Percentiles rank a stretch among this genome's conserved stretches.
These are phyloP conservation scores for Alloteropsis semialata DNA, from an alignment of 176 grass and related monocot genomes.

Conservation along the genomic window DNA sequence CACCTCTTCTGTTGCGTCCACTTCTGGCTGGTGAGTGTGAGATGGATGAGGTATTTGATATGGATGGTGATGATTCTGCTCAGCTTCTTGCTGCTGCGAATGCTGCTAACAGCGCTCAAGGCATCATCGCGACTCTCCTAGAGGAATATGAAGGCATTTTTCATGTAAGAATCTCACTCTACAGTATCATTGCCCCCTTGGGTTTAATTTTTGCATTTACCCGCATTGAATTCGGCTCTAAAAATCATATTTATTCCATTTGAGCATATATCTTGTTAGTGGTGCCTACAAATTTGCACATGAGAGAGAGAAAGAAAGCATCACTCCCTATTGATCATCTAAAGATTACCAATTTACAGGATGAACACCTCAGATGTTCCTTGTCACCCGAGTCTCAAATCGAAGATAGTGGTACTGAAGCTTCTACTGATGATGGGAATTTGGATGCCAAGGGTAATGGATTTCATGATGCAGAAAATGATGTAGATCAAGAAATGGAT, in stretches of 20 bases:
- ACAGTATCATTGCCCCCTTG: neutral
- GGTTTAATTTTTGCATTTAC: neutral
- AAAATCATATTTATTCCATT: neutral
- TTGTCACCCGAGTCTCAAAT: slow-evolving; percentile 74
- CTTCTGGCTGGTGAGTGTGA: slow-evolving; percentile 99
- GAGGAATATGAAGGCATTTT: slow-evolving; percentile 94
- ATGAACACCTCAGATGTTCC: slow-evolving; percentile 70
- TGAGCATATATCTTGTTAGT: neutral
- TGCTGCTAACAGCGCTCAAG: slow-evolving; percentile 94
- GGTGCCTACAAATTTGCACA: neutral
- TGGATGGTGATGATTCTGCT: slow-evolving; percentile 84
- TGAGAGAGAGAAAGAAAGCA: neutral
- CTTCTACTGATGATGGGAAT: slow-evolving; percentile 77
- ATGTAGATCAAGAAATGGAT: slow-evolving; percentile 80
- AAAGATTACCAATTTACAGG: slow-evolving; percentile 50
- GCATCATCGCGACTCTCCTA: slow-evolving; percentile 81
- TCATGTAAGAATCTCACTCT: slow-evolving; percentile 67
- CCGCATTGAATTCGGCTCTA: neutral
- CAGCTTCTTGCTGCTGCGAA: slow-evolving; percentile 98
- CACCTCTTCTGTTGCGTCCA: slow-evolving; percentile 91
- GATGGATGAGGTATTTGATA: slow-evolving; percentile 93
- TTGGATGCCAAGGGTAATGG: slow-evolving; percentile 69
- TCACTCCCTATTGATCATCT: neutral
- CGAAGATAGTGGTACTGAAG: slow-evolving; percentile 89
- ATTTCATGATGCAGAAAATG: slow-evolving; percentile 93